Base-by-base conservation (phyloP, 768 basidiomycete species). In the Russula compacta region DNA sequence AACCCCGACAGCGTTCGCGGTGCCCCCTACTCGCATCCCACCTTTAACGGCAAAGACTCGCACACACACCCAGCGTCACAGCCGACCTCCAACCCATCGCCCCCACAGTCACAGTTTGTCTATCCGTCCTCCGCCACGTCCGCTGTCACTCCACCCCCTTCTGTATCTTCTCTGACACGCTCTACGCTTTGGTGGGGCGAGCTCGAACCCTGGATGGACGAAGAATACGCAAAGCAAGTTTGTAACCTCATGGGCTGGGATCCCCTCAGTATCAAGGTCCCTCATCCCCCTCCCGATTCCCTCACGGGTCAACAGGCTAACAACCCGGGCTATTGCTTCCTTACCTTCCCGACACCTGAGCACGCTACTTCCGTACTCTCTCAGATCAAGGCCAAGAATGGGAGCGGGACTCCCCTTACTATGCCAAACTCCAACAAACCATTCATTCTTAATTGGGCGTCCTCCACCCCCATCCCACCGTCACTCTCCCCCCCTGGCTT, bases 171-270 rank as follows among this genome's bases (percentile, higher is more conserved):
- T 43, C 60, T 53, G 48, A 72, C 78, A 51, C 80, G 81, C 70
- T 81, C 80, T 61, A 87, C 89, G 44, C 82, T 92, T 67, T 89
- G 84, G 80, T 90, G 94, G 84, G 84, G 85, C 66, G 88, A 91
- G 69, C 82, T 95, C 57, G 93, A 95, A 73, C 84, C 87, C 66
- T 95, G 93, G 93, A 95, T 95, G 94, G 92, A 95, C 75, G 91
- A 93, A 81, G 87, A 90, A 71, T 95, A 94, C 77, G 89, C 86
- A 47, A 87, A 88, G 73, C 88, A 92, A 71, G 89, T 93, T 69
- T 91, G 91, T 73, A 75, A 73, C 48, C 76, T 92, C 70, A 90
- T 93, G 88, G 83, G 86, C 59, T 95, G 93, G 92, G 88, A 91
- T 60, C 81, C 85, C 15, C 77, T 83, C 69, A 79, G 71, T 71